A percentile compares a stretch with the other conserved stretches of the same genome.
Conservation (phyloP, 352 stramenopile species). For the Phytophthora macrochlamydospora region DNA sequence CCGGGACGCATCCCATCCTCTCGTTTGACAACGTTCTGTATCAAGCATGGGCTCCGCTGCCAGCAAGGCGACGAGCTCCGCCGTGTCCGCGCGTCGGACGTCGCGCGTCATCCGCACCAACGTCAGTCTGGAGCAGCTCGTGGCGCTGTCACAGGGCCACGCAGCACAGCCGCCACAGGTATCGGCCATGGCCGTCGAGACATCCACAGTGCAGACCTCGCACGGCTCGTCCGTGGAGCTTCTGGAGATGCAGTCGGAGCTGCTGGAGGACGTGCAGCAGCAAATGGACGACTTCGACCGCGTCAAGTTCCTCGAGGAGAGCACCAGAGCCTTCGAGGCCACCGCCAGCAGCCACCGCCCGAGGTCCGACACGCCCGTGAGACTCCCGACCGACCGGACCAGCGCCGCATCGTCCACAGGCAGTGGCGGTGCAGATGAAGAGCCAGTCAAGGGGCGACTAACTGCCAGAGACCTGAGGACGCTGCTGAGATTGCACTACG, state of each 20-base stretch:
- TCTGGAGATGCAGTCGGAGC: conserved; percentile 60
- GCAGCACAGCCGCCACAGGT: neutral
- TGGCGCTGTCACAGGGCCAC: conserved; percentile 25
- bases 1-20: conserved; percentile 20
- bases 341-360: conserved; percentile 71
- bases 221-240: conserved; percentile 30
- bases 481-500: conserved; percentile 69
- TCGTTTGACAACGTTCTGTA: conserved; percentile 15
- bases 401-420: conserved; percentile 45
- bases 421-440: conserved; percentile 35
- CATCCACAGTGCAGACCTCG: conserved; percentile 24
- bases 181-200: conserved; percentile 22
- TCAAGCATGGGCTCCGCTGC: conserved; percentile 31
- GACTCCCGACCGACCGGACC: conserved; percentile 63
- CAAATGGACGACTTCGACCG: conserved; percentile 61
- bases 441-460: conserved; percentile 51
- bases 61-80: conserved; percentile 29
- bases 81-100: conserved; percentile 15
- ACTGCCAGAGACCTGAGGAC: conserved; percentile 59
- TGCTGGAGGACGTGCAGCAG: conserved; percentile 54
- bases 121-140: conserved; percentile 43
- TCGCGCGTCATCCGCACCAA: conserved; percentile 42
- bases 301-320: conserved; percentile 61
- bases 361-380: conserved; percentile 42
- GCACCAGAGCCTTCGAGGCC: conserved; percentile 50